phyloP scores from a whole-genome alignment of 305 asterid genomes.

The Fraxinus sp. region DNA sequence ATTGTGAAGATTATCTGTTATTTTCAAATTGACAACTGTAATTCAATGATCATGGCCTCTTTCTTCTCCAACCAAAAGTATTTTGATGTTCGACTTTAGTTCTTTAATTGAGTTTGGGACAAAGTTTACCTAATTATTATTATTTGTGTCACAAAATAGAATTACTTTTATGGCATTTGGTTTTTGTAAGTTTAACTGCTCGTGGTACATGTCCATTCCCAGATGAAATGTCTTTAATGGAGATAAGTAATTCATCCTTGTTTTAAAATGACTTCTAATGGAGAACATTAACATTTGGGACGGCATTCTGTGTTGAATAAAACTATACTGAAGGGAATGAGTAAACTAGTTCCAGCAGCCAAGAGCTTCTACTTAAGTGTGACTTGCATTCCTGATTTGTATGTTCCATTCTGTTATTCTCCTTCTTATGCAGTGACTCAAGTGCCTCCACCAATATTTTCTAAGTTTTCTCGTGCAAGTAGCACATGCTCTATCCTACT shows the following conservation, averaged over 20 bases:
- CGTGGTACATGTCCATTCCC: background rate
- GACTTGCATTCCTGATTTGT: background rate
- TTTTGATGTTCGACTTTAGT: background rate
- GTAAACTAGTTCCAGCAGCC: background rate
- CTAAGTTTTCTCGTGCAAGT: background rate
- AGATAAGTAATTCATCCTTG: background rate
- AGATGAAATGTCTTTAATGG: background rate
- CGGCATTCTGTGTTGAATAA: background rate
- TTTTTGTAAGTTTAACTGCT: background rate
- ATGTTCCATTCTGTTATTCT: background rate
- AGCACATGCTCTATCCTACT: background rate
- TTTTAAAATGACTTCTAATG: background rate
- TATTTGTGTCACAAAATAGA: background rate
- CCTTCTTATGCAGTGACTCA: background rate
- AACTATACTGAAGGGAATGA: background rate
- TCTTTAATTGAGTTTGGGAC: background rate
- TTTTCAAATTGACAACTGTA: background rate
- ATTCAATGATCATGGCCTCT: background rate
- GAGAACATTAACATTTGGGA: background rate
- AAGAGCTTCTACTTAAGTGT: background rate
- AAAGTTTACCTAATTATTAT: background rate
- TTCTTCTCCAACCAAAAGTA: background rate
- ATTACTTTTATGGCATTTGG: background rate
- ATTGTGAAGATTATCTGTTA: background rate
- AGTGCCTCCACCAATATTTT: background rate